Evolutionary conservation across 192 early-diverging fungal genomes (phyloP).

Genomic region (Podila clonocystis): DNA sequence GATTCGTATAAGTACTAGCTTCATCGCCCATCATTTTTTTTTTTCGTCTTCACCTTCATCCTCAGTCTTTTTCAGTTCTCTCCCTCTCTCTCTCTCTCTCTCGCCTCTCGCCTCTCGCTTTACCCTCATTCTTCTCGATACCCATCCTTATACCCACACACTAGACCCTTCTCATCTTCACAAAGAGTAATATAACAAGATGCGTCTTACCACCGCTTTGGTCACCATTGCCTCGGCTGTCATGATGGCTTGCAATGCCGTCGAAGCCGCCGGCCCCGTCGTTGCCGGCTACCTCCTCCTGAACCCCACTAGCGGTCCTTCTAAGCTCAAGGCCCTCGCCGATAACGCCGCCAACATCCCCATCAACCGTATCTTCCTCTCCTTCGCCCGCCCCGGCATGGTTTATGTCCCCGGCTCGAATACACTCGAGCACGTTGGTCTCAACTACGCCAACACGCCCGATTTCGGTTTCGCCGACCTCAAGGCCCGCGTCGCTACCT

Average conservation of each 20-base stretch:
- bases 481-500: slow-evolving; percentile 23
- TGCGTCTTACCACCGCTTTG: slow-evolving; percentile 47
- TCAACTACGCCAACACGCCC: slow-evolving; percentile 30
- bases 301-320: slow-evolving; percentile 35
- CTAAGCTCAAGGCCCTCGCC: slow-evolving; percentile 48
- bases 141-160: background rate
- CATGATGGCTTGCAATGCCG: slow-evolving; percentile 28
- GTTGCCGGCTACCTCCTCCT: slow-evolving; percentile 45
- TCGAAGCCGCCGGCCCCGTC: slow-evolving; percentile 24
- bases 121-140: background rate
- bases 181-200: background rate
- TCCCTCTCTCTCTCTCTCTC: slow-evolving; percentile 1
- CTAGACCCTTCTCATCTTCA: background rate
- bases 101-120: background rate
- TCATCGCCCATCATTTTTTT: background rate
- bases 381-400: slow-evolving; percentile 41
- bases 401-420: slow-evolving; percentile 46
- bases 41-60: slow-evolving; percentile 2
- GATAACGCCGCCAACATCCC: slow-evolving; percentile 49
- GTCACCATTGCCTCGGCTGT: slow-evolving; percentile 46
- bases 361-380: slow-evolving; percentile 47
- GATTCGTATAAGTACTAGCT: slow-evolving; percentile 1
- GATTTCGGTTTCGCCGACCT: slow-evolving; percentile 50
- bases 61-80: slow-evolving; percentile 1
- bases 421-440: slow-evolving; percentile 35